A percentile compares a stretch with the other conserved stretches of the same genome.
Evolutionary conservation across 345 rosid genomes (phyloP).

Genomic region (Populus euphratica): DNA sequence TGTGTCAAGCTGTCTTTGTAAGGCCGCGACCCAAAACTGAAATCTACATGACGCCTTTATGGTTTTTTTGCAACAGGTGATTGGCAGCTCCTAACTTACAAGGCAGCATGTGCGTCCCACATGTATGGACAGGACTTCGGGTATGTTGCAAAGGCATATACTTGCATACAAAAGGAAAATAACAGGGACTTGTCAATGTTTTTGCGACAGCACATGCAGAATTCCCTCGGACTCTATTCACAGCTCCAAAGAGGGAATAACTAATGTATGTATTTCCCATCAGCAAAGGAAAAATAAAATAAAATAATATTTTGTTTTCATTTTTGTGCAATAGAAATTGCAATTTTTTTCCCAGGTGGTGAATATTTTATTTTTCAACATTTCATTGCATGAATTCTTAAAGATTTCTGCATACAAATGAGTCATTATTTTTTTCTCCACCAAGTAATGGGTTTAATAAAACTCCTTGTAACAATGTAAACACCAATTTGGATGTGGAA

Average conservation of each 20-base stretch:
- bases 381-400: too few relatives aligned
- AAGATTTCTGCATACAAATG: too few relatives aligned
- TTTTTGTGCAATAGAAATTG: too few relatives aligned
- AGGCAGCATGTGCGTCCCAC: constrained; percentile 74
- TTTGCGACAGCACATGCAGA: constrained; percentile 43
- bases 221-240: constrained; percentile 31
- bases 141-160: constrained; percentile 41
- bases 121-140: constrained; percentile 51
- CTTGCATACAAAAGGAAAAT: constrained; percentile 28
- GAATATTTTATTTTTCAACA: too few relatives aligned
- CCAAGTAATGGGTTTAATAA: too few relatives aligned
- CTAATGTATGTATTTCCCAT: neutral
- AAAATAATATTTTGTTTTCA: too few relatives aligned
- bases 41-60: neutral
- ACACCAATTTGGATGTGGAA: too few relatives aligned
- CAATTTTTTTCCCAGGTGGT: too few relatives aligned
- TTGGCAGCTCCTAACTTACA: constrained; percentile 49
- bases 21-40: neutral
- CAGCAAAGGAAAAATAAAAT: too few relatives aligned
- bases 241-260: constrained; percentile 17
- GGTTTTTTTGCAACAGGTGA: constrained; percentile 34
- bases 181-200: constrained; percentile 30
- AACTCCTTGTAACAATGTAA: too few relatives aligned
- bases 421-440: too few relatives aligned
- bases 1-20: neutral